phyloP scores from a whole-genome alignment of 2,329 filamentous ascomycete genomes.

The Zalaria sp. region DNA sequence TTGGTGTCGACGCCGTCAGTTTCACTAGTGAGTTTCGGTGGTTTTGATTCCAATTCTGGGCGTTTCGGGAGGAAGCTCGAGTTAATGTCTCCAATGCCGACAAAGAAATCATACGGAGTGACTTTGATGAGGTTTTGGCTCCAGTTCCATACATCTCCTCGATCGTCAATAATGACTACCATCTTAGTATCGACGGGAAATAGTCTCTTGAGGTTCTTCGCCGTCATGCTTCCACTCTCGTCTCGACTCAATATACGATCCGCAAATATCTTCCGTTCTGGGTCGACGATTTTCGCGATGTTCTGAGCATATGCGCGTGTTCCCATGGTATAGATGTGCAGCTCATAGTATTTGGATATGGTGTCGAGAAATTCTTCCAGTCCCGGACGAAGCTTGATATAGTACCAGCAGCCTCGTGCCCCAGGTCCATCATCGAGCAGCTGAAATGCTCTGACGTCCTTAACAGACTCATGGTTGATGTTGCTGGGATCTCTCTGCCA shows the following conservation, averaged over 20 bases:
- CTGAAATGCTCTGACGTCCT: slow-evolving; percentile 79
- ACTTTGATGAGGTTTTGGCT: slow-evolving; percentile 89
- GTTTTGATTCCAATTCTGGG: slow-evolving; percentile 24
- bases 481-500: slow-evolving; percentile 84
- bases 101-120: slow-evolving; percentile 91
- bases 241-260: slow-evolving; percentile 93
- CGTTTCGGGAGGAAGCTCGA: slow-evolving; percentile 87
- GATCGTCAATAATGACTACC: slow-evolving; percentile 97
- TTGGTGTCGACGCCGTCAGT: background rate
- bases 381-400: slow-evolving; percentile 92
- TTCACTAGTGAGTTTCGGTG: slow-evolving; percentile 9
- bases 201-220: slow-evolving; percentile 77
- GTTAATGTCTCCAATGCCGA: slow-evolving; percentile 97
- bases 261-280: slow-evolving; percentile 75
- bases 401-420: slow-evolving; percentile 78
- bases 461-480: slow-evolving; percentile 81
- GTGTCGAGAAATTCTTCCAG: slow-evolving; percentile 65
- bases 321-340: slow-evolving; percentile 99
- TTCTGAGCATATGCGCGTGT: slow-evolving; percentile 90
- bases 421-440: slow-evolving; percentile 71
- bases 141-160: slow-evolving; percentile 93
- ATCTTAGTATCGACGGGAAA: slow-evolving; percentile 97
- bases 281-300: slow-evolving; percentile 87
- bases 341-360: slow-evolving; percentile 70
- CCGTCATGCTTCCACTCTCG: slow-evolving; percentile 85